Base-by-base conservation (phyloP, 2,329 filamentous ascomycete genomes). In the Ophiostoma montium region DNA sequence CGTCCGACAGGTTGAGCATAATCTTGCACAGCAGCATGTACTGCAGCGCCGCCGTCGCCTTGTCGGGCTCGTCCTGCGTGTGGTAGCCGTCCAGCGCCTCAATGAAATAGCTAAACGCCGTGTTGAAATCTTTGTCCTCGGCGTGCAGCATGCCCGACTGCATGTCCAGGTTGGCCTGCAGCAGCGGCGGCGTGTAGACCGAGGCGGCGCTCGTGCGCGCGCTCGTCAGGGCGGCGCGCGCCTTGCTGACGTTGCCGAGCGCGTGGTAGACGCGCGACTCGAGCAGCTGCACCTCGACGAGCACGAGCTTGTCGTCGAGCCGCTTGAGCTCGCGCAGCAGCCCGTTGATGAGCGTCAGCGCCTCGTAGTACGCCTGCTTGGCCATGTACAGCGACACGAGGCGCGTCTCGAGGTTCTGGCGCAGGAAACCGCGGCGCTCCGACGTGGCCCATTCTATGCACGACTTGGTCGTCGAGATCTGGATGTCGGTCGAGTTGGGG, bases 11-110 rank as follows among this genome's bases (percentile, higher is more conserved):
- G 69, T 98, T 98, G 58, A 98, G 76, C 94, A 98, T 98, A 66
- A 98, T 92, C 74, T 98, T 98, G 80, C 92, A 96, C 33, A 98
- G 81, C 49, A 98, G 78, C 92, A 98, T 98, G 74, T 98, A 98
- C 72, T 98, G 92, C 56, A 98, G 74, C 11, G 92, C 88, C 12
- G 90, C 86, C n/a, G 90, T 94, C n/a, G 94, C 92, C 68, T 89
- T 88, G 55, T 75, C 70, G 35, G 81, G 71, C 63, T 95, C 88
- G 57, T 98, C 92, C 65, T 94, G 88, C 43, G 83, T 82, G 68
- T 92, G 87, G 68, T 96, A 98, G 53, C 92, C 92, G 64, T 98
- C 92, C 55, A 98, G 80, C 2, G 94, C 92, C 70, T 98, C 92
- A 66, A 98, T 96, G 67, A 98, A 98, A 75, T 98, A 98, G 46